phyloP scores from a whole-genome alignment of 305 asterid species.

The Fraxinus xanthoxyloides region DNA sequence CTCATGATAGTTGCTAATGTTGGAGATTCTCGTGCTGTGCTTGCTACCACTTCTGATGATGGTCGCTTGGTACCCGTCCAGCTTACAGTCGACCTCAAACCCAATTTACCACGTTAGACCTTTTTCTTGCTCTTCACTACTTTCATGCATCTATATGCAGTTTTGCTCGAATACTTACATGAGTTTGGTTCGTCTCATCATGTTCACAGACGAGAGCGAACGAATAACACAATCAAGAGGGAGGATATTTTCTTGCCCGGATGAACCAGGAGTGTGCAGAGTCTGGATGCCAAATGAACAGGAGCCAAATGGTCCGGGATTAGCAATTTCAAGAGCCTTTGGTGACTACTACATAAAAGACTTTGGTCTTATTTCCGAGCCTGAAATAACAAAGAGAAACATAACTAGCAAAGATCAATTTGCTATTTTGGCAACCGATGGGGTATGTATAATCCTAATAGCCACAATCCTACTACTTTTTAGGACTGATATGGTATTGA shows the following conservation, averaged over 20 bases:
- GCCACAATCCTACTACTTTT: not conserved
- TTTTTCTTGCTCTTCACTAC: slow-evolving; percentile 9
- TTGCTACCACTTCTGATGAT: slow-evolving; percentile 56
- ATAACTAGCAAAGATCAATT: slow-evolving; percentile 56
- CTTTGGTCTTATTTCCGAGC: slow-evolving; percentile 78
- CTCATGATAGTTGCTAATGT: slow-evolving; percentile 57
- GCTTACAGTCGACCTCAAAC: slow-evolving; percentile 79
- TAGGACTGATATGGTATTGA: not conserved
- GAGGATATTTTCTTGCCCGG: slow-evolving; percentile 46
- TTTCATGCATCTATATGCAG: not conserved
- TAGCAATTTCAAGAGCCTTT: slow-evolving; percentile 78
- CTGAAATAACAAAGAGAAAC: slow-evolving; percentile 57
- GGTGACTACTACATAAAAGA: slow-evolving; percentile 79
- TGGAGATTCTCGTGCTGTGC: slow-evolving; percentile 82
- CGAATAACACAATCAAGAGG: slow-evolving; percentile 67
- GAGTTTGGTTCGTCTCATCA: not conserved
- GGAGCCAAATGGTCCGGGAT: slow-evolving; percentile 62
- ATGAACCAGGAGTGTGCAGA: slow-evolving; percentile 74
- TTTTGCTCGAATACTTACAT: not conserved
- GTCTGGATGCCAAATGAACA: slow-evolving; percentile 66
- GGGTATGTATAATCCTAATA: slow-evolving; percentile 37
- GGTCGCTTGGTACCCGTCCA: slow-evolving; percentile 57
- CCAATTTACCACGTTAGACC: slow-evolving; percentile 64
- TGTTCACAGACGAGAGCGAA: slow-evolving; percentile 52
- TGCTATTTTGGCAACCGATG: slow-evolving; percentile 74